Evolutionary conservation across 148 eudicot genomes (phyloP), one percentile per base, ranked within the genome.

Genomic region (Cornus florida): DNA sequence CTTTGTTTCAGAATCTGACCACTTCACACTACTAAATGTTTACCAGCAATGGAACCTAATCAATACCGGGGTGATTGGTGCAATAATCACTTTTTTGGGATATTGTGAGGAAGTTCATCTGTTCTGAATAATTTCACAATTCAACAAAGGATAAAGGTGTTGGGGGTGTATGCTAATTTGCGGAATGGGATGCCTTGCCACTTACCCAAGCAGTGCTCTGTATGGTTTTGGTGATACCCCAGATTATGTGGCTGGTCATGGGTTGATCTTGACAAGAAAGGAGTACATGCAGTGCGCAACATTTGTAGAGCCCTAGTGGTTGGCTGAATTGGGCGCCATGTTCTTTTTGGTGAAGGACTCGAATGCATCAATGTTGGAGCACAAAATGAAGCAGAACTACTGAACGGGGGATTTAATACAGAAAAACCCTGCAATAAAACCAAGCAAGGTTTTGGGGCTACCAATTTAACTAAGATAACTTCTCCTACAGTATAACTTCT

Each of bases 251-350:
- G 99, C 93, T 14, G 93, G 93, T 67, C 99, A 95, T 16, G 99
- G 93, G 88, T 69, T 92, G 78, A 86, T 95, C 10, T 70, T 95
- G 89, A 95, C 99, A 0, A 83, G 91, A 0, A 95, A 95, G 82
- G 99, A 95, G 84, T 93, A 95, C 81, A 95, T 93, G 99, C 99
- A 93, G 81, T 93, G 97, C 78, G 97, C 90, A 19, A 95, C 99
- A 5, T 83, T 97, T 0, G 99, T 95, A 53, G 99, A 95, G 86
- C 89, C 99, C 5, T 92, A 93, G 20, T 95, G 99, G 99, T 81
- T 93, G 79, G 97, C 99, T 0, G 97, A 93, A 79, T 66, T 95
- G 41, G 99, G 99, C 10, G 97, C 99, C 64, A 92, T 95, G 97
- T 95, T 95, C 75, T 95, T 93, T 83, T 95, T 97, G 0, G 93